Conservation (phyloP, 2,329 filamentous ascomycete species). For the Aureobasidium sp. region DNA sequence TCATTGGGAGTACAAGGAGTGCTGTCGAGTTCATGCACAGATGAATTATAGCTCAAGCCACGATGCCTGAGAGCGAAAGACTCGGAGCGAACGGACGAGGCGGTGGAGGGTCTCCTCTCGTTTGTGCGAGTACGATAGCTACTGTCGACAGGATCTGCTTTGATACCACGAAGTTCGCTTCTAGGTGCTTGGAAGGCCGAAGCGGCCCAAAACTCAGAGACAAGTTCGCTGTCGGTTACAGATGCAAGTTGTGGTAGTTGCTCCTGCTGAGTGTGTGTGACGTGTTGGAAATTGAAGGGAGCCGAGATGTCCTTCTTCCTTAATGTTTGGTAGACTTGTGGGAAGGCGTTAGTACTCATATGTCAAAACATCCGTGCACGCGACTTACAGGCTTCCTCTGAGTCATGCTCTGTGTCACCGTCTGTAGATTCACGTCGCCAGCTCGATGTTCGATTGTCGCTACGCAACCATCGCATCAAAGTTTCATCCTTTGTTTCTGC, state of each 20-base stretch:
- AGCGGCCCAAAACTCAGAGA: constrained; percentile 45
- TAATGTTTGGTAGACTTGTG: constrained; percentile 16
- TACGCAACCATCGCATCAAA: constrained; percentile 14
- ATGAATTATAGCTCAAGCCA: neutral
- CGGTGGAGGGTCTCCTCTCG: neutral
- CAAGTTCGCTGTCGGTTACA: constrained; percentile 43
- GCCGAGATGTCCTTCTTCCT: constrained; percentile 47
- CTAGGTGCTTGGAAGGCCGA: constrained; percentile 44
- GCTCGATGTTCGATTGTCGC: neutral
- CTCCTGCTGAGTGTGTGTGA: constrained; percentile 50
- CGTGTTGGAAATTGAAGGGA: constrained; percentile 57
- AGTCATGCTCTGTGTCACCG: neutral
- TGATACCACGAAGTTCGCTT: constrained; percentile 43
- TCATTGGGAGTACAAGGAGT: neutral
- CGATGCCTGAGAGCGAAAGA: neutral
- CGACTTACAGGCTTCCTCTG: constrained; percentile 9
- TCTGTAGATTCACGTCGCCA: neutral
- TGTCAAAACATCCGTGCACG: constrained; percentile 1
- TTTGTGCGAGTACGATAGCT: neutral
- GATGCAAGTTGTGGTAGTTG: constrained; percentile 46
- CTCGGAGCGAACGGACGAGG: neutral
- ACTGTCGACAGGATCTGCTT: constrained; percentile 37
- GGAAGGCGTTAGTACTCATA: constrained; percentile 1
- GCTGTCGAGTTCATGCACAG: constrained; percentile 4
- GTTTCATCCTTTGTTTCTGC: constrained; percentile 9